Conservation (phyloP, 768 basidiomycete species). For the Steccherinum ochraceum region DNA sequence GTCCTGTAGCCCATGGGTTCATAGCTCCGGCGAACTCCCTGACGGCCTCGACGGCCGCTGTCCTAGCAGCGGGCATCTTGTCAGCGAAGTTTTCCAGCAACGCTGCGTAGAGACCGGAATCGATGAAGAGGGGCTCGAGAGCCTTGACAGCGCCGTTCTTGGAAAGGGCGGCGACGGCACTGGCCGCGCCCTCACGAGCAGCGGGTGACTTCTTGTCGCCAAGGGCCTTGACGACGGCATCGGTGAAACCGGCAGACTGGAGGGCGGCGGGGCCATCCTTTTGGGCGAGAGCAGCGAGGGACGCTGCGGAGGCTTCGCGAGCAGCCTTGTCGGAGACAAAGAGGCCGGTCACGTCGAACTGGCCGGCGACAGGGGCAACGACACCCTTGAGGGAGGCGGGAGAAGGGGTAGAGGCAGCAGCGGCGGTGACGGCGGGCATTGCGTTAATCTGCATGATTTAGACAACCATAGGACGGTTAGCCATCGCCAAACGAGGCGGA, state of each 20-base stretch:
- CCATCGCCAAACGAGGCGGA: not conserved
- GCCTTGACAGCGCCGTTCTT: slow-evolving; percentile 69
- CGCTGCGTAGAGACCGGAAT: slow-evolving; percentile 78
- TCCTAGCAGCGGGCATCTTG: slow-evolving; percentile 86
- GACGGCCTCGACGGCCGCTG: slow-evolving; percentile 80
- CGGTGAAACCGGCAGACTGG: slow-evolving; percentile 59
- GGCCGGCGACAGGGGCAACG: slow-evolving; percentile 45
- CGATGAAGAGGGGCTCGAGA: slow-evolving; percentile 84
- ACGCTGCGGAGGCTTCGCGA: slow-evolving; percentile 64
- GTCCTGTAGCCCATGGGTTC: slow-evolving; percentile 84
- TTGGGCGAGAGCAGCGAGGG: slow-evolving; percentile 69
- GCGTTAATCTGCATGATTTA: slow-evolving; percentile 33
- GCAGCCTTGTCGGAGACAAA: slow-evolving; percentile 82
- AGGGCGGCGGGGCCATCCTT: slow-evolving; percentile 81
- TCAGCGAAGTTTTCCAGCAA: slow-evolving; percentile 93
- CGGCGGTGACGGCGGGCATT: slow-evolving; percentile 78
- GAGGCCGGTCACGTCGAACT: slow-evolving; percentile 68
- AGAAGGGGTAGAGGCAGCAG: slow-evolving; percentile 50
- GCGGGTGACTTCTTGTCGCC: slow-evolving; percentile 93
- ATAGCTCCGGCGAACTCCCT: slow-evolving; percentile 65
- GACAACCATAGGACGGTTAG: not conserved
- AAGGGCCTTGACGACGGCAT: slow-evolving; percentile 77
- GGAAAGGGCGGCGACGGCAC: slow-evolving; percentile 59
- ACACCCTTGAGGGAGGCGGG: slow-evolving; percentile 70
- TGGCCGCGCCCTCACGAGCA: slow-evolving; percentile 83